A percentile compares a stretch with the other conserved stretches of the same genome.
Evolutionary conservation across 2,329 filamentous ascomycete species (phyloP).

Genomic region (Bipolaris cookei): DNA sequence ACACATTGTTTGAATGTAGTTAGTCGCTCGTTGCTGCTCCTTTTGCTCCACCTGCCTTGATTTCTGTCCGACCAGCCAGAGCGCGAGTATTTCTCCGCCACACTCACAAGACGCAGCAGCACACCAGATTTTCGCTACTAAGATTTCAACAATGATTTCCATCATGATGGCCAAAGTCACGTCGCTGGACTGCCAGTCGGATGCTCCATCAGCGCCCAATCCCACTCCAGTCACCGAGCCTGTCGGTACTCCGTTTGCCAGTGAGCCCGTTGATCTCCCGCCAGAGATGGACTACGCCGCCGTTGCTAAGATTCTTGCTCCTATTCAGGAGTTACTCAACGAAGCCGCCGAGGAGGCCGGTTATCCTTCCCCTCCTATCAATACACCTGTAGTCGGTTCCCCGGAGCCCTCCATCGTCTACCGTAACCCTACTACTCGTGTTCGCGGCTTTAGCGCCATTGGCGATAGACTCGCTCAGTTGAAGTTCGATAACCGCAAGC

Average conservation of each 20-base stretch:
- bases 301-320: slow-evolving; percentile 35
- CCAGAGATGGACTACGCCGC: slow-evolving; percentile 34
- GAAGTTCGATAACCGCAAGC: slow-evolving; percentile 29
- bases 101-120: neutral
- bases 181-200: slow-evolving; percentile 31
- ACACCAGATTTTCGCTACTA: neutral
- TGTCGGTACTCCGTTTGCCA: slow-evolving; percentile 14
- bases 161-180: slow-evolving; percentile 23
- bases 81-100: neutral
- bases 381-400: slow-evolving; percentile 37
- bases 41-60: neutral
- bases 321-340: slow-evolving; percentile 41
- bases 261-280: slow-evolving; percentile 18
- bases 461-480: slow-evolving; percentile 87
- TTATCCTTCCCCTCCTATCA: slow-evolving; percentile 41
- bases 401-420: slow-evolving; percentile 35
- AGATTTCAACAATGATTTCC: slow-evolving; percentile 8
- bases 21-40: neutral
- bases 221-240: slow-evolving; percentile 37
- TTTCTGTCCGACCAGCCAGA: neutral
- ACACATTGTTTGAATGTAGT: neutral
- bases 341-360: slow-evolving; percentile 39
- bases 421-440: slow-evolving; percentile 20
- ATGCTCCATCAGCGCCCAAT: slow-evolving; percentile 30
- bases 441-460: slow-evolving; percentile 72